Conservation (phyloP, 495 filamentous ascomycete genomes). For the Ramalina peruviana region DNA sequence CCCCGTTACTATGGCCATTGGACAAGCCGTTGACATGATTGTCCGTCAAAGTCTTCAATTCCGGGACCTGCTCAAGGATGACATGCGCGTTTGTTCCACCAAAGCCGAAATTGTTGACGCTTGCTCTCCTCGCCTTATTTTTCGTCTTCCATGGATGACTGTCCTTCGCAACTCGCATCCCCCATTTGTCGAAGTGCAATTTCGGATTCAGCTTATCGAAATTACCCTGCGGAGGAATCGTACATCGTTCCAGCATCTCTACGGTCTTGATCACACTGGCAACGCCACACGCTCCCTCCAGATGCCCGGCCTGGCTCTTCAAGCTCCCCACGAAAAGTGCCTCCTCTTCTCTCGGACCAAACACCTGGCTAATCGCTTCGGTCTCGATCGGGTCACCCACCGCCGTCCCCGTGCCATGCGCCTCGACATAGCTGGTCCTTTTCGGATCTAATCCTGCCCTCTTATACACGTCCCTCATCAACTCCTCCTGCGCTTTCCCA, state of each 20-base stretch:
- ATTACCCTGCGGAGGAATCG: constrained; percentile 35
- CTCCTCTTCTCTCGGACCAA: neutral
- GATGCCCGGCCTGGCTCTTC: constrained; percentile 26
- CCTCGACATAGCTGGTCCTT: constrained; percentile 30
- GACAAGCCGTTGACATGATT: neutral
- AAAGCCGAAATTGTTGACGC: constrained; percentile 28
- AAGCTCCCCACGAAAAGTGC: constrained; percentile 19
- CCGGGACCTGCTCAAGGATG: constrained; percentile 25
- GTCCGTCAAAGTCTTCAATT: neutral
- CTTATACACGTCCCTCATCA: constrained; percentile 39
- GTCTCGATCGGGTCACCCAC: constrained; percentile 4
- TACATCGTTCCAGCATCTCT: constrained; percentile 27
- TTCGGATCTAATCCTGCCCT: constrained; percentile 27
- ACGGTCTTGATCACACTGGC: constrained; percentile 40
- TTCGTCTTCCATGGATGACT: constrained; percentile 14
- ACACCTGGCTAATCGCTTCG: neutral
- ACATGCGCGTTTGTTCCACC: constrained; percentile 22
- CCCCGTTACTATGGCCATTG: neutral
- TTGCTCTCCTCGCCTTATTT: constrained; percentile 18
- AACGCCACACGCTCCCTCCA: constrained; percentile 23
- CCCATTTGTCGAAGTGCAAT: constrained; percentile 7
- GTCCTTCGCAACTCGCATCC: constrained; percentile 11
- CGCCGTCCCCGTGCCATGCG: neutral
- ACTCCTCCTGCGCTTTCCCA: constrained; percentile 34
- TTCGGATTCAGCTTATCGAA: constrained; percentile 29